phyloP scores from a whole-genome alignment of 768 basidiomycete species.

The Rhodotorula taiwanensis region DNA sequence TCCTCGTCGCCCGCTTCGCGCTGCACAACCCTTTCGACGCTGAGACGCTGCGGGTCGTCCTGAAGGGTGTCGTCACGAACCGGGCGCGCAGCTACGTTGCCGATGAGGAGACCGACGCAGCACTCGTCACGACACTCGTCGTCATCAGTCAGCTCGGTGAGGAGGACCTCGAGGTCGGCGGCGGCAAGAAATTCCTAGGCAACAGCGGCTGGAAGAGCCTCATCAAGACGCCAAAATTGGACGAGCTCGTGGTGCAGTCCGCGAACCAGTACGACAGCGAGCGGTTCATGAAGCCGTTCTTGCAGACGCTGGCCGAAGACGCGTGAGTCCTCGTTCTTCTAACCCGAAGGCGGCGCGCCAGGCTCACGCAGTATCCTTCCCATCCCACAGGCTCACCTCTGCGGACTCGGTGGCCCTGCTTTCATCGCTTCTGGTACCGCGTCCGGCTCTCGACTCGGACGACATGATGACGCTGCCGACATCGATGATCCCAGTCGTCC shows the following conservation, averaged over 20 bases:
- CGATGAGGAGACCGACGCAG: conserved; percentile 35
- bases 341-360: no score
- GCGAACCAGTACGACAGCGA: conserved; percentile 54
- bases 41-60: conserved; percentile 57
- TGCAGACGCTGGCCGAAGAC: conserved; percentile 30
- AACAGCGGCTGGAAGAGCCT: conserved; percentile 47
- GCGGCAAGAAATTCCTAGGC: conserved; percentile 54
- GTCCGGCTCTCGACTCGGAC: conserved; percentile 15
- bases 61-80: conserved; percentile 50
- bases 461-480: conserved; percentile 20
- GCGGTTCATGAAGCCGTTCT: conserved; percentile 49
- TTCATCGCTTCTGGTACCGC: conserved; percentile 19
- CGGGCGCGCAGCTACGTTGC: conserved; percentile 47
- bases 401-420: conserved; percentile 20
- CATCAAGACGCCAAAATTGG: conserved; percentile 43
- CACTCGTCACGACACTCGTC: conserved; percentile 58
- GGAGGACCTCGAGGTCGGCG: conserved; percentile 47
- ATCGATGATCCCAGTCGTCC: conserved; percentile 22
- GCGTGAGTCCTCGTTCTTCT: conserved; percentile 1
- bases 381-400: not conserved
- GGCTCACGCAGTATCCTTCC: no score
- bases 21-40: conserved; percentile 58
- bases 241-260: conserved; percentile 51
- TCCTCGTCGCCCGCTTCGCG: conserved; percentile 64
- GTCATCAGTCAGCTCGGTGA: conserved; percentile 50